Conservation (phyloP, 2,329 filamentous ascomycete species). For the Beauveria brongniartii region DNA sequence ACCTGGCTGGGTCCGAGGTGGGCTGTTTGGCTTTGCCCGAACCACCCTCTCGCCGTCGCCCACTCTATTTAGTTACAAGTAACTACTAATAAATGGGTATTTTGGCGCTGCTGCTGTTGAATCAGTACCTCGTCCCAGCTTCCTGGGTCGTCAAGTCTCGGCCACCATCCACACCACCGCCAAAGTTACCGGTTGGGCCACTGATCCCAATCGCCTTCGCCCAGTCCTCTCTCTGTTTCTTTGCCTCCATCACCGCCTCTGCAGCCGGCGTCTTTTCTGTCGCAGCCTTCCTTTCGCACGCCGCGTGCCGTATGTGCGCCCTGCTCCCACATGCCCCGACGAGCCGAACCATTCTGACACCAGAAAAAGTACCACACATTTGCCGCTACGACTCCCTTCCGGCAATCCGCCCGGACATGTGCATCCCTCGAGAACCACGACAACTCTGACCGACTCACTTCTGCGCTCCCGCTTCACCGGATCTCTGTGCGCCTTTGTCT, state of each 20-base stretch:
- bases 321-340: neutral
- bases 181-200: neutral
- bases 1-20: neutral
- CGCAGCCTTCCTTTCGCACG: neutral
- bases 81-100: neutral
- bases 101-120: neutral
- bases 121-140: constrained; percentile 3
- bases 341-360: constrained; percentile 1
- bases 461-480: neutral
- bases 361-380: neutral
- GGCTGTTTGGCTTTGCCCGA: neutral
- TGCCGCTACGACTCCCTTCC: neutral
- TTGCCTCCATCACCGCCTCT: constrained; percentile 7
- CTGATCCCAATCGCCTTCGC: neutral
- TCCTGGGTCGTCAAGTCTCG: constrained; percentile 8
- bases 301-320: neutral
- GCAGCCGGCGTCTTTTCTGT: neutral
- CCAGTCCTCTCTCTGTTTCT: neutral
- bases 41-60: neutral
- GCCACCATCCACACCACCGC: constrained; percentile 5
- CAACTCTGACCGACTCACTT: constrained; percentile 2
- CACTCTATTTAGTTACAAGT: too few relatives aligned
- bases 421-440: constrained; percentile 2
- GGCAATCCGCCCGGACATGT: neutral
- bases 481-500: neutral